These are phyloP conservation scores for Calycina marina DNA, from an alignment of 2,329 filamentous ascomycete species.

Conservation along the genomic window DNA sequence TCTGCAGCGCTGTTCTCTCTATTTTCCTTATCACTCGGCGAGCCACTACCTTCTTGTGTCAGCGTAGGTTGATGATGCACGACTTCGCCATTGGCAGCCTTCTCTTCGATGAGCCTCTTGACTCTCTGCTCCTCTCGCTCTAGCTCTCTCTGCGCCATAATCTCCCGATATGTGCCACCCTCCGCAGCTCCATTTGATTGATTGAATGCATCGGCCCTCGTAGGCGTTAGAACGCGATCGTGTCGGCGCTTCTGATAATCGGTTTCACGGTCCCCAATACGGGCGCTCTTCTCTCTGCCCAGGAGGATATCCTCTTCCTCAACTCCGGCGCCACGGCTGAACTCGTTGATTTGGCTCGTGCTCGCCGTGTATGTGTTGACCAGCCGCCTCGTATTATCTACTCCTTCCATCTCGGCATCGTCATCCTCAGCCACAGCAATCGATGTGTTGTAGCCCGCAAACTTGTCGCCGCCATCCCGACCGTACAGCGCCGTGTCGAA, in stretches of 20 bases:
- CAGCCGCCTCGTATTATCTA: constrained; percentile 58
- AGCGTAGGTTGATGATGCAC: constrained; percentile 60
- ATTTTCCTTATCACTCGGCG: constrained; percentile 50
- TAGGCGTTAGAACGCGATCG: constrained; percentile 74
- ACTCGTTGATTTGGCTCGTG: constrained; percentile 83
- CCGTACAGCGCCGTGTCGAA: constrained; percentile 86
- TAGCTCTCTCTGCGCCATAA: constrained; percentile 81
- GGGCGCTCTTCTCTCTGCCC: constrained; percentile 73
- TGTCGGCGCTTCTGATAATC: constrained; percentile 96
- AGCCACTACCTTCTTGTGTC: constrained; percentile 39
- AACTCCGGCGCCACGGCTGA: constrained; percentile 68
- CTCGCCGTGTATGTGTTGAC: constrained; percentile 95
- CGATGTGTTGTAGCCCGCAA: constrained; percentile 78
- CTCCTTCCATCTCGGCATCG: constrained; percentile 64
- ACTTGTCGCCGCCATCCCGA: constrained; percentile 62
- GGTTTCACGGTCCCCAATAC: constrained; percentile 85
- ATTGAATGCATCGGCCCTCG: constrained; percentile 75
- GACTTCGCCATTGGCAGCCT: constrained; percentile 40
- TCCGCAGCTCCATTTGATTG: constrained; percentile 49
- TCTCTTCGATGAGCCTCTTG: constrained; percentile 61
- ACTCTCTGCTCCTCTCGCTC: constrained; percentile 91
- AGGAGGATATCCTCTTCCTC: constrained; percentile 86
- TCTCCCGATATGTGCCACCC: constrained; percentile 71
- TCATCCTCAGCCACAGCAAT: constrained; percentile 69
- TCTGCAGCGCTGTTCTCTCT: constrained; percentile 55